Evolutionary conservation across 306 rosid genomes (phyloP).

Genomic region (Canavalia ensiformis): DNA sequence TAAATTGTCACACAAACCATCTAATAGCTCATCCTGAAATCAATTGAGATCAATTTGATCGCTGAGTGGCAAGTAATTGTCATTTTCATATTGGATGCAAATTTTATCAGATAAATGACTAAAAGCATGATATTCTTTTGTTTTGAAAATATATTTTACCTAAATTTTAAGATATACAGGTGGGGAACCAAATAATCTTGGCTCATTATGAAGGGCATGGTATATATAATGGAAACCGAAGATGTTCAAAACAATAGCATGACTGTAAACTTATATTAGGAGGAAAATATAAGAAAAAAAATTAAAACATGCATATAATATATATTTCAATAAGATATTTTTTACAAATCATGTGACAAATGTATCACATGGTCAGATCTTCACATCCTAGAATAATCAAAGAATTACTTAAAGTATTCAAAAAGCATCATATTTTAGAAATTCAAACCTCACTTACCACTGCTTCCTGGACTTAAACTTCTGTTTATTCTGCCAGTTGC

Average conservation of each 20-base stretch:
- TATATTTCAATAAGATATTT: background rate
- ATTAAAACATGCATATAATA: background rate
- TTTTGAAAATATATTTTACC: background rate
- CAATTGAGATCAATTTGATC: background rate
- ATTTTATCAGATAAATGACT: too few species aligned
- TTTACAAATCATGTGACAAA: constrained; percentile 14
- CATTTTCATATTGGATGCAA: background rate
- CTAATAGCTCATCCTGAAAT: background rate
- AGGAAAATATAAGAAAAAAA: background rate
- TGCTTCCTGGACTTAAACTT: constrained; percentile 52
- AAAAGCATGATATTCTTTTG: background rate
- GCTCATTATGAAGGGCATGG: background rate
- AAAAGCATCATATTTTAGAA: constrained; percentile 19
- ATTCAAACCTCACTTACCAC: constrained; percentile 54
- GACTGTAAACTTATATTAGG: background rate
- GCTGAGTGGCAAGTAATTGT: background rate
- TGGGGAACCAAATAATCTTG: background rate
- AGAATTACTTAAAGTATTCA: background rate
- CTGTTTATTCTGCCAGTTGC: constrained; percentile 41
- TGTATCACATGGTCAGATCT: constrained; percentile 7
- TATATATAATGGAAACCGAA: background rate
- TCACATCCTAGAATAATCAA: constrained; percentile 7
- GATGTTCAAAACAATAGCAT: background rate
- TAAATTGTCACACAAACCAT: background rate
- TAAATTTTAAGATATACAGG: background rate